Conservation (phyloP, 2,329 filamentous ascomycete genomes). For the Aspergillus terreus region DNA sequence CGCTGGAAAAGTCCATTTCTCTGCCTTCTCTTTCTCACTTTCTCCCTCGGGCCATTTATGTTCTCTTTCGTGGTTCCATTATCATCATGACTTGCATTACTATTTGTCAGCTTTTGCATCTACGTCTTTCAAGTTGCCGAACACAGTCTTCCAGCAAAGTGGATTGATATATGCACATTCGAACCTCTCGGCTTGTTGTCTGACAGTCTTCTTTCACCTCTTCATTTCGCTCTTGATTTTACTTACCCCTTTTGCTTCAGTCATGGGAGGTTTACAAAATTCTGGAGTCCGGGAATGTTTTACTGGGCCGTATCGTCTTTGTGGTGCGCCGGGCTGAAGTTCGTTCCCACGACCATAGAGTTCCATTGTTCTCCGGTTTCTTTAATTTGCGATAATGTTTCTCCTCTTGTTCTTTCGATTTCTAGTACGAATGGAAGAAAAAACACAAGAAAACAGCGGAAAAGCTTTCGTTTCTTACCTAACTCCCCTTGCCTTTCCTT, state of each 20-base stretch:
- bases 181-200: constrained; percentile 19
- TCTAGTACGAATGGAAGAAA: constrained; percentile 28
- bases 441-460: constrained; percentile 19
- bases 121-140: constrained; percentile 20
- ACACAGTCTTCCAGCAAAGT: constrained; percentile 19
- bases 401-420: constrained; percentile 16
- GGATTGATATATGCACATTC: constrained; percentile 22
- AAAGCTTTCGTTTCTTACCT: constrained; percentile 5
- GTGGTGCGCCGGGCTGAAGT: constrained; percentile 26
- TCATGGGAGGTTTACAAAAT: constrained; percentile 29
- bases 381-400: constrained; percentile 11
- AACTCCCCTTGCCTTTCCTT: constrained; percentile 2
- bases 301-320: constrained; percentile 28
- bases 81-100: constrained; percentile 21
- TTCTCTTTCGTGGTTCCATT: constrained; percentile 11
- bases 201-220: constrained; percentile 9
- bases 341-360: constrained; percentile 33
- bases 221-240: constrained; percentile 7
- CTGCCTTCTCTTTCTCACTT: constrained; percentile 5
- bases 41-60: constrained; percentile 12
- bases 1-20: constrained; percentile 45
- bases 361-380: constrained; percentile 12
- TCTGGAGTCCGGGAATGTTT: constrained; percentile 36
- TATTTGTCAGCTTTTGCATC: constrained; percentile 19
- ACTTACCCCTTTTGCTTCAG: constrained; percentile 19